Conservation (phyloP, 164 flowering plant species). For the Euptelea pleiosperma region DNA sequence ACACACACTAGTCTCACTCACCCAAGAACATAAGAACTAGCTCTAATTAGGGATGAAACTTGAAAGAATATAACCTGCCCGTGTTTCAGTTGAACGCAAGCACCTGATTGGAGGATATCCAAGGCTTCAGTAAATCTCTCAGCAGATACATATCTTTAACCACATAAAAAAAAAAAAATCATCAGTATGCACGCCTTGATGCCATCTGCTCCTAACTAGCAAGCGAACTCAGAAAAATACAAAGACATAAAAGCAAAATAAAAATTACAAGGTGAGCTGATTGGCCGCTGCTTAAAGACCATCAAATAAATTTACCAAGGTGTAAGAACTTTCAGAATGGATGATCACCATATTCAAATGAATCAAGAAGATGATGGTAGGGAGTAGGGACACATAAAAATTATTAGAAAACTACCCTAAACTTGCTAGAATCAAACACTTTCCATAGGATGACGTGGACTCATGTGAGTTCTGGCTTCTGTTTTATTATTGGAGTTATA, state of each 20-base stretch:
- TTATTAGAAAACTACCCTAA: too few species aligned
- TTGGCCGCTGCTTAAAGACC: too few species aligned
- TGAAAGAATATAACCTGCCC: slow-evolving; percentile 58
- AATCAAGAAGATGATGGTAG: too few species aligned
- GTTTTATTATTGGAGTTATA: too few species aligned
- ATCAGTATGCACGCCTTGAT: background rate
- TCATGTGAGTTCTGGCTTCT: too few species aligned
- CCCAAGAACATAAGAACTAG: background rate
- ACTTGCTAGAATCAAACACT: too few species aligned
- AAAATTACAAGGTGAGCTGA: too few species aligned
- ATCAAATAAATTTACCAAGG: too few species aligned
- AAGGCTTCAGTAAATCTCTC: slow-evolving; percentile 77
- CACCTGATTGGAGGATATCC: slow-evolving; percentile 83
- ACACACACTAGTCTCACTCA: background rate
- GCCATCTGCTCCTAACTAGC: background rate
- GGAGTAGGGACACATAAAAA: too few species aligned
- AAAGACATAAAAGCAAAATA: background rate
- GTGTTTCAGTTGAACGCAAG: slow-evolving; percentile 69
- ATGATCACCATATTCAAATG: too few species aligned
- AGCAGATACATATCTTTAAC: slow-evolving; percentile 62
- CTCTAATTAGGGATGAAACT: background rate
- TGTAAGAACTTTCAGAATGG: too few species aligned
- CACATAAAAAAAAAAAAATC: background rate
- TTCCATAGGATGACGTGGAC: too few species aligned
- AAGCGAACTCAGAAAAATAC: background rate